A percentile compares a stretch with the other conserved stretches of the same genome.
phyloP scores from a whole-genome alignment of 768 basidiomycete genomes.

The Erythrobasidium yunnanense region DNA sequence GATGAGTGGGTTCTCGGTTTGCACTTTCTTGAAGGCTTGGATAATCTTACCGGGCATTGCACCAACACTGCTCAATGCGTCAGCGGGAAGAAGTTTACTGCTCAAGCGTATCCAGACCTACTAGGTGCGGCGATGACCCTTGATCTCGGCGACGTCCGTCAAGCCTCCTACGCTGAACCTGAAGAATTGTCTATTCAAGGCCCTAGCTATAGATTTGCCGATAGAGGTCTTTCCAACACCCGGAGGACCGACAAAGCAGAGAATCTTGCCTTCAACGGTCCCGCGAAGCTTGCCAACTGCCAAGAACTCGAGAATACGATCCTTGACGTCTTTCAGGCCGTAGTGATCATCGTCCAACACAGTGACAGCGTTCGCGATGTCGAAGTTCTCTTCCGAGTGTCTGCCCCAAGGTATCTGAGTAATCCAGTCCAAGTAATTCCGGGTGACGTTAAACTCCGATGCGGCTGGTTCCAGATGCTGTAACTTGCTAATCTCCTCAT shows the following conservation, averaged over 20 bases:
- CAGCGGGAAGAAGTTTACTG: conserved; percentile 45
- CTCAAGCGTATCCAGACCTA: conserved; percentile 56
- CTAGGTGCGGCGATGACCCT: conserved; percentile 94
- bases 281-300: conserved; percentile 78
- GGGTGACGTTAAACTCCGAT: conserved; percentile 37
- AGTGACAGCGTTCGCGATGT: conserved; percentile 49
- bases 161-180: conserved; percentile 92
- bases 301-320: conserved; percentile 80
- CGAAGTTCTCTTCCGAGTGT: conserved; percentile 80
- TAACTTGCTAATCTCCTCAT: conserved; percentile 86
- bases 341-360: conserved; percentile 87
- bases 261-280: conserved; percentile 92
- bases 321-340: conserved; percentile 90
- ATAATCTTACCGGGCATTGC: conserved; percentile 49
- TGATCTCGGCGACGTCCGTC: conserved; percentile 97
- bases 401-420: conserved; percentile 90
- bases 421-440: conserved; percentile 73
- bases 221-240: conserved; percentile 97
- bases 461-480: conserved; percentile 57
- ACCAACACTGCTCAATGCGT: conserved; percentile 45
- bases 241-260: conserved; percentile 89
- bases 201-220: conserved; percentile 85
- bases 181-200: conserved; percentile 84
- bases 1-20: conserved; percentile 67
- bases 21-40: conserved; percentile 78